Percentiles rank a stretch among this genome's conserved stretches.
These are phyloP conservation scores for Pythium dissotocum DNA, from an alignment of 352 stramenopile genomes.

Conservation along the genomic window DNA sequence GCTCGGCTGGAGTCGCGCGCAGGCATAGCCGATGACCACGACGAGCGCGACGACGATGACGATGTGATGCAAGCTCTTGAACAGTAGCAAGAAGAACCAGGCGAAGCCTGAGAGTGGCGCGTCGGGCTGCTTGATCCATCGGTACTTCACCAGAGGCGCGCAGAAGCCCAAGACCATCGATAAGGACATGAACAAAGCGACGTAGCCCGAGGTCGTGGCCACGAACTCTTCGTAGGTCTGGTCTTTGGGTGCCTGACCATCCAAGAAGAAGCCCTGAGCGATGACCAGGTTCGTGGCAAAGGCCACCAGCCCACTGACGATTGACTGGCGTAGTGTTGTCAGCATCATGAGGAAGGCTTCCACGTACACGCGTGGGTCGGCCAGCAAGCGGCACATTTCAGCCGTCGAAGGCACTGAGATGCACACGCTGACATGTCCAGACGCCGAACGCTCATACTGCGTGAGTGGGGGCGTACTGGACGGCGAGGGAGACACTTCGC, in stretches of 20 bases:
- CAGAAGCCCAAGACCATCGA: background rate
- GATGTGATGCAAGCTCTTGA: background rate
- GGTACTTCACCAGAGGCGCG: constrained; percentile 3
- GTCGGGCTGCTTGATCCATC: constrained; percentile 1
- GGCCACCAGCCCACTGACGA: constrained; percentile 11
- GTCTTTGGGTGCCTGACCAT: background rate
- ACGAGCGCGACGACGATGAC: background rate
- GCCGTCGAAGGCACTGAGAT: too few relatives aligned
- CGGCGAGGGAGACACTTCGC: too few relatives aligned
- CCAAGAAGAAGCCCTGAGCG: constrained; percentile 15
- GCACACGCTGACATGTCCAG: too few relatives aligned
- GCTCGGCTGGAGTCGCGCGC: background rate
- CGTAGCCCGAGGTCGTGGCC: constrained; percentile 2
- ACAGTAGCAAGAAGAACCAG: constrained; percentile 6
- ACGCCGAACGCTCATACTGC: too few relatives aligned
- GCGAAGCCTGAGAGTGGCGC: background rate
- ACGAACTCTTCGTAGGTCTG: constrained; percentile 19
- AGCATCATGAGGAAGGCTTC: constrained; percentile 5
- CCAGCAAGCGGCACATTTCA: too few relatives aligned
- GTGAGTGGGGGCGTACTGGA: too few relatives aligned
- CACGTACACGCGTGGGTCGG: background rate
- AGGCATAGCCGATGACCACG: constrained; percentile 4
- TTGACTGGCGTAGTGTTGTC: constrained; percentile 10
- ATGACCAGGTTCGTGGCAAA: constrained; percentile 4
- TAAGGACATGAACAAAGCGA: constrained; percentile 2